Conservation (phyloP, 2,329 filamentous ascomycete species). For the Alternaria brassicae region DNA sequence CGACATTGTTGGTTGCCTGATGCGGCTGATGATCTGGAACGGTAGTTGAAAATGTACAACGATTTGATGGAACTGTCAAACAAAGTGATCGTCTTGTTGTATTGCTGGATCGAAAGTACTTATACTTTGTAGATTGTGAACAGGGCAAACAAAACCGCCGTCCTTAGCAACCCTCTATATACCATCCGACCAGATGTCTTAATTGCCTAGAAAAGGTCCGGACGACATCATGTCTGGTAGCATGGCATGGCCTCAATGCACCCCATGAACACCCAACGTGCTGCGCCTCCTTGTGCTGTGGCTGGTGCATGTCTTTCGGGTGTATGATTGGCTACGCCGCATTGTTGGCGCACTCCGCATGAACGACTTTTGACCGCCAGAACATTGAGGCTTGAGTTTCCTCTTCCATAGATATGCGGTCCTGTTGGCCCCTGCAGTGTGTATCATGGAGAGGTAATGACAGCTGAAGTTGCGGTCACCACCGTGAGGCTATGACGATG, state of each 20-base stretch:
- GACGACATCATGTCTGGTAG: conserved; percentile 9
- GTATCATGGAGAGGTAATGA: conserved; percentile 16
- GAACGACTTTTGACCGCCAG: conserved; percentile 15
- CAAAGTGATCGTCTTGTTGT: not conserved
- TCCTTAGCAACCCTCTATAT: conserved; percentile 17
- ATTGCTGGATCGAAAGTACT: conserved; percentile 3
- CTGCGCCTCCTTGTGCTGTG: conserved; percentile 21
- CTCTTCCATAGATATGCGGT: conserved; percentile 1
- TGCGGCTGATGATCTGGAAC: not conserved
- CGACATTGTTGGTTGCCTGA: conserved; percentile 30
- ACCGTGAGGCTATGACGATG: conserved; percentile 25
- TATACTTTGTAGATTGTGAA: conserved; percentile 8
- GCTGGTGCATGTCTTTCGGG: conserved; percentile 13
- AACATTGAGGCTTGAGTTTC: conserved; percentile 16
- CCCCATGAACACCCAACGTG: conserved; percentile 6
- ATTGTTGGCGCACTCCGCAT: conserved; percentile 12
- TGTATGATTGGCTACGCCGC: conserved; percentile 20
- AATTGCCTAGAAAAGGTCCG: conserved; percentile 15
- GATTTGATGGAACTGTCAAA: not conserved
- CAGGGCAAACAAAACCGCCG: not conserved
- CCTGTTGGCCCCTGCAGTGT: conserved; percentile 15
- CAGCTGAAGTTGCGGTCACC: conserved; percentile 24
- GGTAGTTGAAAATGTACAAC: not conserved
- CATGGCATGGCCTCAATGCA: conserved; percentile 14
- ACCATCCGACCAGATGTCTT: conserved; percentile 20